Conservation (phyloP, 78 protist genomes). For the Monocercomonoides exilis region DNA sequence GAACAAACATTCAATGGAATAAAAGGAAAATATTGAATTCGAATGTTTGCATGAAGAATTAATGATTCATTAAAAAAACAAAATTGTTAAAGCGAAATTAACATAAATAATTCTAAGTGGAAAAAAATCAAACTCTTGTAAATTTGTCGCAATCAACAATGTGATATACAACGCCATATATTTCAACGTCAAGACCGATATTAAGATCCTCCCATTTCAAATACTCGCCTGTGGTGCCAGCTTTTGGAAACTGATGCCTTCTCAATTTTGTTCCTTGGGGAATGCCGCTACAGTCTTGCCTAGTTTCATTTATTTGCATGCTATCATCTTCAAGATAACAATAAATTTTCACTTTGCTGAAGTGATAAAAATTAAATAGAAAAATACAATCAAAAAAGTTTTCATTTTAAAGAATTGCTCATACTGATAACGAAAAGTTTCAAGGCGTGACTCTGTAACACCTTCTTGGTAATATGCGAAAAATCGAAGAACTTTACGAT, state of each 20-base stretch:
- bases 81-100: neutral
- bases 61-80: neutral
- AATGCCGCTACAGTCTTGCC: conserved; percentile 33
- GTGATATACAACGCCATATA: conserved; percentile 33
- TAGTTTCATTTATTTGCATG: conserved; percentile 35
- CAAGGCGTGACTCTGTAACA: conserved; percentile 5
- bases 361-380: neutral
- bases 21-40: conserved; percentile 1
- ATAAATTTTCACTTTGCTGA: conserved; percentile 19
- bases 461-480: conserved; percentile 27
- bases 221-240: neutral
- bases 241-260: conserved; percentile 27
- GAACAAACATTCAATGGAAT: neutral
- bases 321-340: conserved; percentile 41
- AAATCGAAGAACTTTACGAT: conserved; percentile 21
- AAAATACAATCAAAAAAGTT: neutral
- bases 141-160: conserved; percentile 30
- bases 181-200: conserved; percentile 32
- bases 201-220: conserved; percentile 23
- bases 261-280: conserved; percentile 46
- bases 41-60: neutral
- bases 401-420: neutral
- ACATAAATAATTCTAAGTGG: neutral
- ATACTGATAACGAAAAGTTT: neutral
- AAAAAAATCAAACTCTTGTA: conserved; percentile 27